These are phyloP conservation scores for Spinacia oleracea DNA, from an alignment of 179 eudicot genomes.

Conservation along the genomic window DNA sequence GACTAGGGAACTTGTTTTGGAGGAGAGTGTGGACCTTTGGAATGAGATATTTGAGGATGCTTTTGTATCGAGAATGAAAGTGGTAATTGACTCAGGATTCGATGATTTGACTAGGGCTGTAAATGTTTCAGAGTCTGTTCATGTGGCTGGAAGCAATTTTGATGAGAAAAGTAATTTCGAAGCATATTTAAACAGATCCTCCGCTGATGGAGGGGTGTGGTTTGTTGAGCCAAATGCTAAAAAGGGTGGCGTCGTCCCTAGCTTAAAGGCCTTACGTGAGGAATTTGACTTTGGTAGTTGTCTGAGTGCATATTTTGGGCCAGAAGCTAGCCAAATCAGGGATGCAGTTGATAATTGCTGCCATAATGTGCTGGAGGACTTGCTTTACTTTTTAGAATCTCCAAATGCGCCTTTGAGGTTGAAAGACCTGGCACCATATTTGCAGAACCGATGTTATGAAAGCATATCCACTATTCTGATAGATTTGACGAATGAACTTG, in stretches of 20 bases:
- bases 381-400: slow-evolving; percentile 81
- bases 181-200: slow-evolving; percentile 58
- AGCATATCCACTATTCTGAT: slow-evolving; percentile 59
- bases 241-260: slow-evolving; percentile 44
- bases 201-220: slow-evolving; percentile 85
- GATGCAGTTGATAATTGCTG: slow-evolving; percentile 86
- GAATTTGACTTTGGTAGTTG: slow-evolving; percentile 74
- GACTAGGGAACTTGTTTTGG: slow-evolving; percentile 88
- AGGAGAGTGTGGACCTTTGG: slow-evolving; percentile 84
- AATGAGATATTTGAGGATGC: slow-evolving; percentile 95
- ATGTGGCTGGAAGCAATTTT: slow-evolving; percentile 42
- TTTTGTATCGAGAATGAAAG: slow-evolving; percentile 80
- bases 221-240: slow-evolving; percentile 61
- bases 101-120: slow-evolving; percentile 47
- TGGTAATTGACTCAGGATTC: slow-evolving; percentile 61
- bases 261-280: slow-evolving; percentile 47
- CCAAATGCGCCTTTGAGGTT: slow-evolving; percentile 84
- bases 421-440: slow-evolving; percentile 66
- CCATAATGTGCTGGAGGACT: slow-evolving; percentile 70
- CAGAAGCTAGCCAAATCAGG: slow-evolving; percentile 74
- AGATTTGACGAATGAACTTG: slow-evolving; percentile 71
- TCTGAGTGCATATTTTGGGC: slow-evolving; percentile 81
- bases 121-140: slow-evolving; percentile 58
- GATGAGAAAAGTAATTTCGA: slow-evolving; percentile 46
- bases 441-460: slow-evolving; percentile 71